Base-by-base conservation (phyloP, 768 basidiomycete genomes). In the Cystobasidium onofrii region DNA sequence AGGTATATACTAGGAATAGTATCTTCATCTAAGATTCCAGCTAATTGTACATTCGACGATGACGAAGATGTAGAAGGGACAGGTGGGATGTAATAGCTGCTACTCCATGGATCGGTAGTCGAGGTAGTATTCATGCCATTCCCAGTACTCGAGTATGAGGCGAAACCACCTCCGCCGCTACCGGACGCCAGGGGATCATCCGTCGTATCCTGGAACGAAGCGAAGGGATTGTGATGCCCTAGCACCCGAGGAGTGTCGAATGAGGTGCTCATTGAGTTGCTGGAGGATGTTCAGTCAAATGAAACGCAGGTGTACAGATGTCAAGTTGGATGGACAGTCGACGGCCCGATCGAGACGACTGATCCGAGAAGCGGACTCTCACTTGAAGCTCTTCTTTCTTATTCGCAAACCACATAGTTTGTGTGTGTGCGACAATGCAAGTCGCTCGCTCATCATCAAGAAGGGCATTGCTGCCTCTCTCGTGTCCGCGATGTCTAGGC, bases 131-230 rank as follows among this genome's bases (percentile, higher is more conserved):
- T 23, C 4, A 9, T 61, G 57, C 20, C 18, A 52, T 33, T 54
- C 34, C 17, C 39, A 25, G 69, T 33, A 29, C 20, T 70, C n/a
- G n/a, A 52, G 44, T 20, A 55, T 9, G n/a, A 15, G 50, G 66
- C 29, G 18, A 27, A n/a, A 23, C 44, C 34, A n/a, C 23, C 66
- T 3, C 9, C 15, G 44, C 23, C 3, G 15, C 43, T 17, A 15
- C 46, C 43, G n/a, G 69, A 60, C 54, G 54, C 65, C 31, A 71
- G 52, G 25, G 63, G 63, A 36, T 64, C 57, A 29, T 60, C 57
- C 57, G 57, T 60, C 29, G 57, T 64, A 46, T 64, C 63, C 6
- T 39, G 63, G 63, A 64, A 64, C 10, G 63, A 64, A 13, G 63
- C 39, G 63, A 64, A 64, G 18, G 39, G 63, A 25, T 64, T 64